These are phyloP conservation scores for Schizopora paradoxa DNA, from an alignment of 1,284 basidiomycete species.

Conservation along the genomic window DNA sequence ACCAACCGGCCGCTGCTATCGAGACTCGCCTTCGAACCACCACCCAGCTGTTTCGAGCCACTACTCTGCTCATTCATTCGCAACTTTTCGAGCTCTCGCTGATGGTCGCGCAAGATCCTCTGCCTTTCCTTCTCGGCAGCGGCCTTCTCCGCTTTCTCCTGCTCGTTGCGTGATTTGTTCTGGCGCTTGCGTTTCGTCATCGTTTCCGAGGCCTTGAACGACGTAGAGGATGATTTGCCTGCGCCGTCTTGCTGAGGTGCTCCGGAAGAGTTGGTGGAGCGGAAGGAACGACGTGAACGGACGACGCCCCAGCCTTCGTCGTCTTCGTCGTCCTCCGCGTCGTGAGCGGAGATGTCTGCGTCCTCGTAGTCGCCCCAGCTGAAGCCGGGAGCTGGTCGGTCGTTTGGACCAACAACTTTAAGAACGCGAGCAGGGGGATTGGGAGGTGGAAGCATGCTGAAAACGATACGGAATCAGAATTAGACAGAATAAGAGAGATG, in stretches of 20 bases:
- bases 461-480: constrained; percentile 14
- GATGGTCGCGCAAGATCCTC: constrained; percentile 50
- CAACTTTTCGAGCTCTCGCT: constrained; percentile 50
- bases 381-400: constrained; percentile 57
- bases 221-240: constrained; percentile 18
- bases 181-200: constrained; percentile 66
- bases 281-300: constrained; percentile 22
- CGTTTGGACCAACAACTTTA: constrained; percentile 47
- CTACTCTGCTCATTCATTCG: constrained; percentile 45
- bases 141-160: constrained; percentile 49
- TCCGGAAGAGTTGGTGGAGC: constrained; percentile 10
- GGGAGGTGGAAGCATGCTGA: background rate
- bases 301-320: constrained; percentile 44
- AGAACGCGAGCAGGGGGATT: constrained; percentile 50
- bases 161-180: constrained; percentile 55
- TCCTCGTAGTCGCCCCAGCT: constrained; percentile 76
- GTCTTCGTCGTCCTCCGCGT: constrained; percentile 52
- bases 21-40: constrained; percentile 51
- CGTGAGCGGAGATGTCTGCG: constrained; percentile 38
- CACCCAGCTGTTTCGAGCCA: constrained; percentile 30
- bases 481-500: constrained; percentile 13
- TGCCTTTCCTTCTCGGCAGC: constrained; percentile 49
- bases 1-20: constrained; percentile 48
- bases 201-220: constrained; percentile 35
- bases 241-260: constrained; percentile 13